Evolutionary conservation across 2,329 filamentous ascomycete genomes (phyloP).

Genomic region (Cercospora sp.): DNA sequence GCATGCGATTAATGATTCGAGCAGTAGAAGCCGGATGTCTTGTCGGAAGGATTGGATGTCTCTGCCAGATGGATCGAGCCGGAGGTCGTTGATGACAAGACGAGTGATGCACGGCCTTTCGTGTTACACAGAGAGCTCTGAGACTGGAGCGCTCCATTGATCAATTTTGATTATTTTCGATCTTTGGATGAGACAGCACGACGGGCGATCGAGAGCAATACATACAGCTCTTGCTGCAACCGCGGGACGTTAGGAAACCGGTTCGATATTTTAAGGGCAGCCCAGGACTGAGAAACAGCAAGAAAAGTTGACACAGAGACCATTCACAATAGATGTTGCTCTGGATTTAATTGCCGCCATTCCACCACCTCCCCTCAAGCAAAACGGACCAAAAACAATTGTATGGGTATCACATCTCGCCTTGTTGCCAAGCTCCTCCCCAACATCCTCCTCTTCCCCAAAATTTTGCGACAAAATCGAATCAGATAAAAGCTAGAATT

Average conservation of each 20-base stretch:
- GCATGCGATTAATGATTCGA: neutral
- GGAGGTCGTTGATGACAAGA: too few relatives aligned
- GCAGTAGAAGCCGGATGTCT: neutral
- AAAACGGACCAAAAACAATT: neutral
- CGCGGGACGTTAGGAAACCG: neutral
- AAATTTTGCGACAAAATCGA: neutral
- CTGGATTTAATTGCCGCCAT: neutral
- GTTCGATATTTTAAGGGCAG: neutral
- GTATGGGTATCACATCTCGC: constrained; percentile 1
- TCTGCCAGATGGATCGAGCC: neutral
- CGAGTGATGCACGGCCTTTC: too few relatives aligned
- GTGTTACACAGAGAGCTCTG: too few relatives aligned
- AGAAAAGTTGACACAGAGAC: neutral
- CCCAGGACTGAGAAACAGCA: neutral
- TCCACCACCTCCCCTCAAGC: neutral
- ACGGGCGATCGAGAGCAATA: too few relatives aligned
- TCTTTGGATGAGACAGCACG: too few relatives aligned
- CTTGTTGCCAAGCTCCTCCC: neutral
- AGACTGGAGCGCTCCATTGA: too few relatives aligned
- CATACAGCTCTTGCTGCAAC: neutral
- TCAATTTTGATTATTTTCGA: too few relatives aligned
- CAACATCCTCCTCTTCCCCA: neutral
- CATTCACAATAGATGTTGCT: neutral
- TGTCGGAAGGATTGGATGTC: neutral
- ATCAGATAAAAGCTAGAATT: neutral